phyloP scores from a whole-genome alignment of 2,329 filamentous ascomycete genomes.

The Penicillium sp. region DNA sequence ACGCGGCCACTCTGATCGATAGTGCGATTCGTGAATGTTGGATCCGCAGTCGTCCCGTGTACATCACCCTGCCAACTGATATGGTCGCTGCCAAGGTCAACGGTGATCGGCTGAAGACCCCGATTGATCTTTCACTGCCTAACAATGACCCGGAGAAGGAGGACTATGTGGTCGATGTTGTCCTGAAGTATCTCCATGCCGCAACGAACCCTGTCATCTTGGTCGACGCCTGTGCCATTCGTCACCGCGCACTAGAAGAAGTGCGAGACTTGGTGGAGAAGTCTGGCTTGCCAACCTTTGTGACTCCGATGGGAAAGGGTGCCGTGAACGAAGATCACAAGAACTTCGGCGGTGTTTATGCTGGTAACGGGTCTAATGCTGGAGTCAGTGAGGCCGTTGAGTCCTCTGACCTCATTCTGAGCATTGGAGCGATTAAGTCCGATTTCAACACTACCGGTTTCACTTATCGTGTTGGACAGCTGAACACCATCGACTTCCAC shows the following conservation, averaged over 20 bases:
- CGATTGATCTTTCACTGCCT: slow-evolving; percentile 65
- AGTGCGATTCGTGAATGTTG: slow-evolving; percentile 72
- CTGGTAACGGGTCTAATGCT: slow-evolving; percentile 69
- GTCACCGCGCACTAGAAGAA: slow-evolving; percentile 70
- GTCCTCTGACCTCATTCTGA: slow-evolving; percentile 43
- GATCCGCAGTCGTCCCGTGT: slow-evolving; percentile 72
- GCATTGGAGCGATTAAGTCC: slow-evolving; percentile 46
- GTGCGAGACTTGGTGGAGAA: slow-evolving; percentile 70
- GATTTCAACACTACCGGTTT: slow-evolving; percentile 65
- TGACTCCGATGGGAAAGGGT: slow-evolving; percentile 88
- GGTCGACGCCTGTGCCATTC: slow-evolving; percentile 78
- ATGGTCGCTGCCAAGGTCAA: slow-evolving; percentile 75
- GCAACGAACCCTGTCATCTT: slow-evolving; percentile 76
- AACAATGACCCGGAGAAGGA: slow-evolving; percentile 69
- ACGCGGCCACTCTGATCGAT: slow-evolving; percentile 74
- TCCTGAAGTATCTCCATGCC: slow-evolving; percentile 68
- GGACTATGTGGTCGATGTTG: slow-evolving; percentile 76
- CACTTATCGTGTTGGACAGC: slow-evolving; percentile 74
- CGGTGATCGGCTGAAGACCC: slow-evolving; percentile 66
- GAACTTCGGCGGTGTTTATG: slow-evolving; percentile 82
- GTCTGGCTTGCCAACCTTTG: slow-evolving; percentile 74
- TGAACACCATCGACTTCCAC: slow-evolving; percentile 81
- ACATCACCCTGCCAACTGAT: slow-evolving; percentile 79
- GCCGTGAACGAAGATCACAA: slow-evolving; percentile 72
- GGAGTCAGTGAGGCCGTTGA: slow-evolving; percentile 42